A percentile compares a stretch with the other conserved stretches of the same genome.
Conservation (phyloP, 1,284 basidiomycete genomes). For the Boletus semigastroideus region DNA sequence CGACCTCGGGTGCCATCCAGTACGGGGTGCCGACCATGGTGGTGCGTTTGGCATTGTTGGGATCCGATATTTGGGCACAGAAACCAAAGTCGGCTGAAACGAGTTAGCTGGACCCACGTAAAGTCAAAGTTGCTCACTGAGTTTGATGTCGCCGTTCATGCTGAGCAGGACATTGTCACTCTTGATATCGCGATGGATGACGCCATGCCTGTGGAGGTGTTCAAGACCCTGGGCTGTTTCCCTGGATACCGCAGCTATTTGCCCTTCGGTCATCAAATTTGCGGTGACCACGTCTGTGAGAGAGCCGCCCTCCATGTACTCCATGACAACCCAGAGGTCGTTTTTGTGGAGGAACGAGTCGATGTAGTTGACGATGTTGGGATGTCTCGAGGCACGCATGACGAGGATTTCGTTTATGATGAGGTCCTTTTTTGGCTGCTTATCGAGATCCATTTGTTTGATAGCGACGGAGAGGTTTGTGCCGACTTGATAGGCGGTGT, state of each 20-base stretch:
- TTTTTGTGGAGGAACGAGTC: constrained; percentile 98
- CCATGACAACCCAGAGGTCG: constrained; percentile 99
- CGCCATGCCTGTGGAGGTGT: constrained; percentile 91
- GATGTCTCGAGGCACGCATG: constrained; percentile 94
- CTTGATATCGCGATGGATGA: constrained; percentile 99
- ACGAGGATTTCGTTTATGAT: constrained; percentile 99
- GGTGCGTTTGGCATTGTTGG: constrained; percentile 87
- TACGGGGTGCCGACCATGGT: constrained; percentile 99
- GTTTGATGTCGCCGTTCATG: constrained; percentile 93
- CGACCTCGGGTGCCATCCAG: constrained; percentile 99
- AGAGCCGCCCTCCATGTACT: constrained; percentile 97
- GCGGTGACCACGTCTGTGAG: constrained; percentile 97
- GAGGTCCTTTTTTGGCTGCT: constrained; percentile 98
- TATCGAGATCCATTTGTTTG: constrained; percentile 99
- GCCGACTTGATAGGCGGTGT: constrained; percentile 96
- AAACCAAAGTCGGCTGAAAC: constrained; percentile 94
- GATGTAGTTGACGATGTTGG: constrained; percentile 99
- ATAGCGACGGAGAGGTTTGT: constrained; percentile 95
- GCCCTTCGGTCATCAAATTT: constrained; percentile 93
- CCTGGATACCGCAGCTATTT: constrained; percentile 91
- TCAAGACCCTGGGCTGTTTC: constrained; percentile 91
- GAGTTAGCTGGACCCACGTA: constrained; percentile 2
- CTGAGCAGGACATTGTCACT: constrained; percentile 94
- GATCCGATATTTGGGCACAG: constrained; percentile 95
- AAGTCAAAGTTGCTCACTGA: constrained; percentile 66